Evolutionary conservation across 1,139 yeast genomes (phyloP), one percentile per base, ranked within the genome.

Genomic region (Debaryomyces sp.): DNA sequence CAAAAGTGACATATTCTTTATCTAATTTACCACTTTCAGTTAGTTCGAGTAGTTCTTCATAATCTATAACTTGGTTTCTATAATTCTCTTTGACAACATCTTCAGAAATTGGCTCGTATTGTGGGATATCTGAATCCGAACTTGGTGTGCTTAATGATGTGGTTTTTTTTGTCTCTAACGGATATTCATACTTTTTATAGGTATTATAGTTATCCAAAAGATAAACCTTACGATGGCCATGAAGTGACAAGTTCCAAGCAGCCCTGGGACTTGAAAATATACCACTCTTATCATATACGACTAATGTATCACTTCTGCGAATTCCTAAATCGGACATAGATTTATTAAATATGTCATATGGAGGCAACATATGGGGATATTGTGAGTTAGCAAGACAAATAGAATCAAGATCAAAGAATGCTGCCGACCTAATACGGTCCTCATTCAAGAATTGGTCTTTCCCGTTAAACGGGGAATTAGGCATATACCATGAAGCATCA

Each of bases 401-500:
- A 29, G 70, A 80, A 59, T 91, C 97, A 49, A 94, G 80, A 59
- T 92, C 96, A 59, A 91, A 89, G 68, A 80, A 91, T 6, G 84
- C 83, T 1, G 97, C 80, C 5, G 78, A 71, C 10, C 85, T 83
- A 13, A 94, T 68, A 51, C 97, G 78, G 50, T 73, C 80, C 46
- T 76, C 74, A 34, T 78, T 75, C 50, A 73, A 65, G 62, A 75
- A 85, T 56, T 89, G 89, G 17, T 75, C 70, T 45, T 66, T 68
- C 2, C 87, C 95, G 56, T 80, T 75, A 45, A 80, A 74, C 9
- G 86, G 83, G 41, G 71, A 73, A 61, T 85, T 86, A 41, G 98
- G 97, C 82, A 92, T 78, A 65, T 83, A 90, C 98, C 98, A 94
- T 0, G 97, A 85, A 5, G 96, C 85, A 64, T 94, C 99, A 23